Evolutionary conservation across 257 asterid genomes (phyloP).

Genomic region (Plantago major): DNA sequence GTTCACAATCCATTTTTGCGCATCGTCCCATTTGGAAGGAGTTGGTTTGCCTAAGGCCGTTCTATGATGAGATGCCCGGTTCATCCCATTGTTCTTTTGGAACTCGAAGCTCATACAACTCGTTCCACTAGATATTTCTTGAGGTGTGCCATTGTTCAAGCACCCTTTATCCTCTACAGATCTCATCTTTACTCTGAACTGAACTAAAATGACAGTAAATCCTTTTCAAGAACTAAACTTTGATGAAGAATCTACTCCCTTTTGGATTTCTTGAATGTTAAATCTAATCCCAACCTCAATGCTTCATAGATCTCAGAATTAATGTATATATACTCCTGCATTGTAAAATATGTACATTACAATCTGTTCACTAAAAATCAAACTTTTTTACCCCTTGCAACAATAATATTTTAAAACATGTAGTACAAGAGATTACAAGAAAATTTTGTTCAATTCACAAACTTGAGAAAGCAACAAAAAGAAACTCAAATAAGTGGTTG

Average conservation of each 20-base stretch:
- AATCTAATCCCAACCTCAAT: slow-evolving; percentile 17
- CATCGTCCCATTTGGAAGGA: slow-evolving; percentile 98
- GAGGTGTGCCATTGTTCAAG: slow-evolving; percentile 42
- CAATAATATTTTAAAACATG: background rate
- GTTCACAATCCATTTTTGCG: slow-evolving; percentile 94
- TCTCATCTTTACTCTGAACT: slow-evolving; percentile 39
- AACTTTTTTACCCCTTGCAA: background rate
- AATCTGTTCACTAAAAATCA: background rate
- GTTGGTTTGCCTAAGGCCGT: slow-evolving; percentile 73
- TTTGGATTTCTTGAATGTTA: slow-evolving; percentile 2
- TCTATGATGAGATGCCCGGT: slow-evolving; percentile 52
- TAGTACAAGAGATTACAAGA: background rate
- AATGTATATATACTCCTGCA: too few relatives aligned
- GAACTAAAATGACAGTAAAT: background rate
- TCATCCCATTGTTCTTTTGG: slow-evolving; percentile 41
- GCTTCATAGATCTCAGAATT: background rate
- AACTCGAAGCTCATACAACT: slow-evolving; percentile 53
- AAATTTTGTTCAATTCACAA: background rate
- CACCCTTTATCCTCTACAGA: slow-evolving; percentile 78
- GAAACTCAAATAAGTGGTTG: background rate
- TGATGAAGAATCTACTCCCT: slow-evolving; percentile 8
- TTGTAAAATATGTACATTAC: background rate
- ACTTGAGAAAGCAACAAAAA: slow-evolving; percentile 7
- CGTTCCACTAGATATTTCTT: slow-evolving; percentile 32
- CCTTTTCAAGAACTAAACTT: background rate